Base-by-base conservation (phyloP, 1,139 yeast species). In the Insectozyma bohioensis region DNA sequence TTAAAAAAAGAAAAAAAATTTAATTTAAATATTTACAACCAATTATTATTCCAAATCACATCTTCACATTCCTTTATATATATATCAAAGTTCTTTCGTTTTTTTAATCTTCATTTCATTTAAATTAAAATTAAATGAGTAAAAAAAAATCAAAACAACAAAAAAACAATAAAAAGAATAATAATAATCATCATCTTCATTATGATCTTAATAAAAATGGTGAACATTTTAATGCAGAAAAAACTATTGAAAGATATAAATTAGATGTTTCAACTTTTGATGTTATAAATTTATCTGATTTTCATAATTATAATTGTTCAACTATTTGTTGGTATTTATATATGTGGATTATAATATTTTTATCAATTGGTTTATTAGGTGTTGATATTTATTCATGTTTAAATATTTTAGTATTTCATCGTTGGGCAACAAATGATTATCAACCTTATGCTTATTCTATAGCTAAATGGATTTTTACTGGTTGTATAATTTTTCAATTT, bases 321-420 rank as follows among this genome's bases (percentile, higher is more conserved):
- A 80, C 87, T 4, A 44, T 85, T 3, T 42, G 68, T 26, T 72
- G 76, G 43, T 85, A 80, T 49, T 31, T 75, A 4, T 51, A 67
- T 45, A 65, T 75, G 56, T 70, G 81, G 68, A 40, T 72, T 4
- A 55, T 75, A 34, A 58, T 81, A 14, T 27, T 76, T 11, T 58
- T 85, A 36, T 74, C 81, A 24, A 49, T 77, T 37, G 77, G 78
- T 0, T 73, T 85, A 35, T 63, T 84, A 30, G 86, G 71, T 1
- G 72, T 85, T 4, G 97, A 87, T 61, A 68, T 86, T 15, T 87
- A 85, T 59, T 85, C 96, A 0, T 80, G 94, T 52, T 62, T 87
- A 38, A 80, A 77, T 45, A 73, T 87, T 33, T 64, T 87, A 44
- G 94, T 85, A 2, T 81, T 81, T 56, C 78, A 84, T 49, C 67